These are phyloP conservation scores for Aciculosporium take DNA, from an alignment of 2,329 filamentous ascomycete species.

Conservation along the genomic window DNA sequence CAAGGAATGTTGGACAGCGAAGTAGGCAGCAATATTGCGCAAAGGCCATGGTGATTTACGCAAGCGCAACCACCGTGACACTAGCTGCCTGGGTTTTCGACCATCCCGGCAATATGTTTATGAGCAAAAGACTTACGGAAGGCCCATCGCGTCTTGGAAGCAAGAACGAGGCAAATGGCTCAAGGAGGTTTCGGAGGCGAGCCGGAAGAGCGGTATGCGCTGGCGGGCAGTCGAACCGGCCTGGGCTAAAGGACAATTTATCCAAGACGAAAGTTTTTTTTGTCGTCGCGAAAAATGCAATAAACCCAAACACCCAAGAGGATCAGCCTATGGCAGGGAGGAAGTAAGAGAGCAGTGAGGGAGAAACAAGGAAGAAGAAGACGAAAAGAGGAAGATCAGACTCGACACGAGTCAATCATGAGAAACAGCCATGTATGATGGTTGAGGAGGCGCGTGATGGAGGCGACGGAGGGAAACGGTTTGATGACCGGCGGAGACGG, in stretches of 20 bases:
- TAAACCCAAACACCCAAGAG: no score
- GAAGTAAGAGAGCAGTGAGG: neutral
- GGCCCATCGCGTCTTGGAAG: slow-evolving; percentile 24
- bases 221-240: neutral
- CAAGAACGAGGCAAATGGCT: neutral
- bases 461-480: neutral
- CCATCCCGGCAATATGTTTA: neutral
- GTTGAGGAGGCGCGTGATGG: neutral
- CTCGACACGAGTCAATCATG: neutral
- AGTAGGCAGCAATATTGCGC: neutral
- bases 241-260: no score
- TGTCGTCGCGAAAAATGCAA: neutral
- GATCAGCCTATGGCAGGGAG: neutral
- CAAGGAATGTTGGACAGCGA: neutral
- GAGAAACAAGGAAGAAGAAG: neutral
- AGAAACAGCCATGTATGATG: neutral
- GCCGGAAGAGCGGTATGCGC: neutral
- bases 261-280: no score
- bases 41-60: neutral
- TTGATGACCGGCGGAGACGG: neutral
- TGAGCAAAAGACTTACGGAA: slow-evolving; percentile 27
- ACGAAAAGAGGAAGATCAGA: neutral
- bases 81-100: neutral
- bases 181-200: neutral
- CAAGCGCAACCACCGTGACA: neutral